Percentiles rank a stretch among this genome's conserved stretches.
These are phyloP conservation scores for Pestalotiopsis sp. DNA, from an alignment of 2,329 filamentous ascomycete genomes.

Conservation along the genomic window DNA sequence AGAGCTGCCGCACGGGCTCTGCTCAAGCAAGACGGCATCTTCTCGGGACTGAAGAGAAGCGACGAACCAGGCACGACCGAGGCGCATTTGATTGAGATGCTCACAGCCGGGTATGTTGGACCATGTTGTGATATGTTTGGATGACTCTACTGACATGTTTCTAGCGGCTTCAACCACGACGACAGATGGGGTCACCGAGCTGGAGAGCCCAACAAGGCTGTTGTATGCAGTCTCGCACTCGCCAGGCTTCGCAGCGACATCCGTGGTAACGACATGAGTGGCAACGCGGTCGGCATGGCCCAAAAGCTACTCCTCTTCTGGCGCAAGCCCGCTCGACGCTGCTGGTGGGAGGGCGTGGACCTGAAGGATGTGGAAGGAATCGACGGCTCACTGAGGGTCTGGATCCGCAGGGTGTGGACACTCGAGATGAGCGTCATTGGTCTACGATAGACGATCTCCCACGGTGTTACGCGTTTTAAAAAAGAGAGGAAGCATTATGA, in stretches of 20 bases:
- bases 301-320: slow-evolving; percentile 98
- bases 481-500: neutral
- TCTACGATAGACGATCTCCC: slow-evolving; percentile 56
- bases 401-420: slow-evolving; percentile 98
- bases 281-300: slow-evolving; percentile 91
- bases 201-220: slow-evolving; percentile 97
- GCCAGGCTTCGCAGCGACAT: slow-evolving; percentile 93
- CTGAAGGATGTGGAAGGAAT: slow-evolving; percentile 88
- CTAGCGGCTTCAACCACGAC: slow-evolving; percentile 92
- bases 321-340: slow-evolving; percentile 93
- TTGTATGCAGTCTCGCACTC: slow-evolving; percentile 94
- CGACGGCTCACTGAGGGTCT: slow-evolving; percentile 91
- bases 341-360: slow-evolving; percentile 99
- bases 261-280: slow-evolving; percentile 74
- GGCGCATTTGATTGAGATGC: slow-evolving; percentile 98
- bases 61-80: slow-evolving; percentile 96
- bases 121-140: neutral
- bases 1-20: slow-evolving; percentile 86
- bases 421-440: slow-evolving; percentile 97
- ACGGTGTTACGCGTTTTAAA: neutral
- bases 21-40: slow-evolving; percentile 89
- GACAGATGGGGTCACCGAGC: slow-evolving; percentile 95
- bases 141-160: slow-evolving; percentile 20
- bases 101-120: slow-evolving; percentile 85
- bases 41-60: slow-evolving; percentile 91